These are phyloP conservation scores for Puccinia horiana DNA, from an alignment of 1,284 basidiomycete genomes.

Conservation along the genomic window DNA sequence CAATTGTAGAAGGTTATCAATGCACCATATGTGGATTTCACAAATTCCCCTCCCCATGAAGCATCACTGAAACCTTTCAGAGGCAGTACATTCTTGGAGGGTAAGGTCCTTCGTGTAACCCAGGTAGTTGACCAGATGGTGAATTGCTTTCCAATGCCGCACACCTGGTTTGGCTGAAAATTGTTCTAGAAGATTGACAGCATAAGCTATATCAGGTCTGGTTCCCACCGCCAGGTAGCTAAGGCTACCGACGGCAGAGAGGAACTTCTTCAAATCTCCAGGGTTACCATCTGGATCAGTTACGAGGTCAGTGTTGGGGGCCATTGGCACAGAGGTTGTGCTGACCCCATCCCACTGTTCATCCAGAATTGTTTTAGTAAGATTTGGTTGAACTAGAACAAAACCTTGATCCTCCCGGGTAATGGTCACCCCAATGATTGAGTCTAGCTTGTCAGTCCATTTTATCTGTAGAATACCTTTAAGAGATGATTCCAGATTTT, in stretches of 20 bases:
- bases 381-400: background rate
- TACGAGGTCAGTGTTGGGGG: background rate
- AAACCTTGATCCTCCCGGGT: background rate
- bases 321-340: background rate
- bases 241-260: slow-evolving; percentile 1
- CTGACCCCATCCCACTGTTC: background rate
- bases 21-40: background rate
- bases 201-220: slow-evolving; percentile 3
- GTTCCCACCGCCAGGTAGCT: background rate
- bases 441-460: background rate
- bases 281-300: background rate
- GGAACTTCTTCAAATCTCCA: background rate
- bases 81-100: no score
- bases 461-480: background rate
- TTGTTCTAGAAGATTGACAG: background rate
- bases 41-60: no score
- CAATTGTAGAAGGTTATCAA: background rate
- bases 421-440: background rate
- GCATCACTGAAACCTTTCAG: slow-evolving; percentile 1
- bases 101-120: no score
- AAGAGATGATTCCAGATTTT: background rate
- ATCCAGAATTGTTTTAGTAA: background rate
- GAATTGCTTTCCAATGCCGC: background rate
- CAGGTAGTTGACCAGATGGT: no score
- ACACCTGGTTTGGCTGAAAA: background rate